Evolutionary conservation across 2,329 filamentous ascomycete species (phyloP).

Genomic region (Helminthosporium solani): DNA sequence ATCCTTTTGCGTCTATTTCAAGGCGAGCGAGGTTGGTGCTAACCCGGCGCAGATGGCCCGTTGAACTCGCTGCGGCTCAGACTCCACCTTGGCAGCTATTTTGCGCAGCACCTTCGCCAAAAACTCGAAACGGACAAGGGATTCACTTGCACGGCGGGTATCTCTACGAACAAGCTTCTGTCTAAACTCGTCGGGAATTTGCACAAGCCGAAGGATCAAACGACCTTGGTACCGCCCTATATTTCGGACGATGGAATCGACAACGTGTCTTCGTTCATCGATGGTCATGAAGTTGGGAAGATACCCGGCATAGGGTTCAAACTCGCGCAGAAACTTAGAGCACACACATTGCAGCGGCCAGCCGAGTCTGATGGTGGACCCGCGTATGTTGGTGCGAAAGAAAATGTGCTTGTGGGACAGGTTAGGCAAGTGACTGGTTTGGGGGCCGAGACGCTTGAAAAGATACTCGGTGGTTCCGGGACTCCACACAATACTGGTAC

Average conservation of each 20-base stretch:
- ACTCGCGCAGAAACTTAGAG: constrained; percentile 66
- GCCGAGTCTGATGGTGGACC: constrained; percentile 48
- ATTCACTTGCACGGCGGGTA: constrained; percentile 84
- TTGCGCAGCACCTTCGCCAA: constrained; percentile 72
- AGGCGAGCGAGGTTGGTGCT: constrained; percentile 23
- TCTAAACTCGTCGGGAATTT: constrained; percentile 81
- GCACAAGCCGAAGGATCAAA: constrained; percentile 87
- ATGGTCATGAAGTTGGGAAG: constrained; percentile 71
- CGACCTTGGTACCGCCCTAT: constrained; percentile 71
- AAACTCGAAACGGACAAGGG: constrained; percentile 74
- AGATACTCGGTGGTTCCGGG: constrained; percentile 68
- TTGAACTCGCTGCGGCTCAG: constrained; percentile 54
- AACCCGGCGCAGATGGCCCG: constrained; percentile 19
- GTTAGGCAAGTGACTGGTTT: constrained; percentile 65
- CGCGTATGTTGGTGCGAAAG: constrained; percentile 53
- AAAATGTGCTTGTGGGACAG: constrained; percentile 63
- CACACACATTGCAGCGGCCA: constrained; percentile 55
- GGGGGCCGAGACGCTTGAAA: constrained; percentile 64
- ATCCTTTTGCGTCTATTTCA: neutral
- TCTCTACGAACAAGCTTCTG: constrained; percentile 83
- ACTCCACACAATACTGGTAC: constrained; percentile 69
- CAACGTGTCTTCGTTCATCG: constrained; percentile 69
- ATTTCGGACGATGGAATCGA: constrained; percentile 26
- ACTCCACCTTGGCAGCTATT: constrained; percentile 75
- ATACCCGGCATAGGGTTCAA: constrained; percentile 86